Evolutionary conservation across 1,284 basidiomycete species (phyloP), one percentile per base, ranked within the genome.

Genomic region (Vanrija sp.): DNA sequence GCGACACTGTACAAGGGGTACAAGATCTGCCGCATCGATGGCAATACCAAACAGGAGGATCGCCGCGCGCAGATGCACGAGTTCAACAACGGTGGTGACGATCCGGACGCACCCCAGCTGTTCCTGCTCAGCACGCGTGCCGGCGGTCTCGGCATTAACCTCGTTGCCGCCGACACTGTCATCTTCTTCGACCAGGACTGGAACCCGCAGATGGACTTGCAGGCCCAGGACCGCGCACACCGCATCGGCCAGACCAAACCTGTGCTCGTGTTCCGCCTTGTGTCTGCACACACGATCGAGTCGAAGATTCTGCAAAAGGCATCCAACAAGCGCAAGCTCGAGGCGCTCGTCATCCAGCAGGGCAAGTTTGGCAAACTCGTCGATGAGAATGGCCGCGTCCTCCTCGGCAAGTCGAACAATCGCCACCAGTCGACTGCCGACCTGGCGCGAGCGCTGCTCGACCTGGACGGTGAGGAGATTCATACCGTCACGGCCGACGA

Each of bases 171-270:
- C 0, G 95, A 98, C 69, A 93, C 90, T 0, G 90, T 94, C 53
- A 89, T 94, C 53, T 92, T 94, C 75, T 97, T 93, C 67, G 93
- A 96, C 67, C 88, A 91, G 66, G 93, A 96, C 70, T 95, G 93
- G 92, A 77, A 97, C 67, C 94, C 94, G 0, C 91, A 95, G 78
- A 92, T 94, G 85, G 95, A 98, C 63, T 79, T 92, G 5, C 94
- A 98, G 74, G 95, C 95, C 0, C 91, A 95, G 72, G 95, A 96
- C 68, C 84, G 94, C 31, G 94, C 91, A 0, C 94, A 98, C 73
- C 85, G 94, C 7, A 98, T 98, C 54, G 94, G 94, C 2, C 94
- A 97, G 75, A 94, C 85, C 18, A 85, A 80, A 61, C 89, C 89
- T 2, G 89, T 94, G 50, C 80, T 94, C 44, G 84, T 96, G 52